Evolutionary conservation across 345 rosid species (phyloP), one percentile per base, ranked within the genome.

Genomic region (Psidium friedrichsthalianum): DNA sequence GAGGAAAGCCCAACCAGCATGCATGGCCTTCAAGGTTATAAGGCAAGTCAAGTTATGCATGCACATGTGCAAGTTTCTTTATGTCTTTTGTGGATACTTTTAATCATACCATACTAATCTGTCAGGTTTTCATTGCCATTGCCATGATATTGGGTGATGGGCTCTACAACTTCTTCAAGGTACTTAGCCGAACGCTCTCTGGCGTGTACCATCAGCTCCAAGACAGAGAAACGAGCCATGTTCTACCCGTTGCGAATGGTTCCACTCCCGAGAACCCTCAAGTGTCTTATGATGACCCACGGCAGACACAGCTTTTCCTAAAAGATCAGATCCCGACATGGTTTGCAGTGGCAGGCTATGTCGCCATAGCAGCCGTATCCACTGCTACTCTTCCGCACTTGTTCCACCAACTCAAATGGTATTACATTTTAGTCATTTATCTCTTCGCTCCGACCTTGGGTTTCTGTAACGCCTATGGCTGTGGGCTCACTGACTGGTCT

Each of bases 381-480:
- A 87, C 55, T 1, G 44, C 69, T 54, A 58, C 82, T 4, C 47
- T 87, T 32, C 88, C 88, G 2, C 81, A 81, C 20, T 32, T 89
- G 29, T 89, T 89, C 59, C 85, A 51, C 10, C 87, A 81, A 36
- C 83, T 89, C 5, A 85, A 89, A 80, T 89, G 89, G 90, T 89
- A 89, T 64, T 82, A 85, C 83, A 86, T 89, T 8, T 11, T 89
- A 85, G 89, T 58, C 76, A 86, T 83, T 15, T 87, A 87, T 86
- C 24, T 87, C 56, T 40, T 82, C 3, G 83, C 89, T 32, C 89
- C 87, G 5, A 36, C 57, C 69, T 78, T 87, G 3, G 90, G 83
- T 21, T 88, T 88, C 82, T 86, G 89, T 27, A 87, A 89, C n/a
- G 90, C 89, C 16, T 89, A 89, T 16, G 88, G 90, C 5, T 84